Evolutionary conservation across 768 basidiomycete genomes (phyloP).

Genomic region (Artomyces pyxidatus): DNA sequence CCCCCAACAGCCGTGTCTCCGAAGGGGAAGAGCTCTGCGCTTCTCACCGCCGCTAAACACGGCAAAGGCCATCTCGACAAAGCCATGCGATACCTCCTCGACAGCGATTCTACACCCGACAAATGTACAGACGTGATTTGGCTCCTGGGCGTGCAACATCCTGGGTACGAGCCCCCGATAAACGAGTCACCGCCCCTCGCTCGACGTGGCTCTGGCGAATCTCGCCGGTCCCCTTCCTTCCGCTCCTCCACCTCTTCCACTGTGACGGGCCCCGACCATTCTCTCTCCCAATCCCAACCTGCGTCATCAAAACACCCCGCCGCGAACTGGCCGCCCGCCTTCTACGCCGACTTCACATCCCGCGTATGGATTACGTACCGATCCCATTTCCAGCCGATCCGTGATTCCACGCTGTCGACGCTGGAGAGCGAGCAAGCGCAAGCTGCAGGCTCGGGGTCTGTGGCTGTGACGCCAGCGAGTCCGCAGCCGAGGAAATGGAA

Average conservation of each 20-base stretch:
- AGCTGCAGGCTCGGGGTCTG: constrained; percentile 5
- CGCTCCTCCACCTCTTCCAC: constrained; percentile 40
- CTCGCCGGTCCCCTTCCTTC: constrained; percentile 35
- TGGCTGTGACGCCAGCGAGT: constrained; percentile 20
- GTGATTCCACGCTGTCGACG: constrained; percentile 44
- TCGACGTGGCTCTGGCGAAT: constrained; percentile 34
- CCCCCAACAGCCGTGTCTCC: constrained; percentile 28
- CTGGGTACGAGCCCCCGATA: constrained; percentile 52
- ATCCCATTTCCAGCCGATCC: constrained; percentile 75
- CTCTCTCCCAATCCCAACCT: constrained; percentile 30
- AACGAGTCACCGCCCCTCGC: constrained; percentile 17
- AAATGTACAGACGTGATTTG: constrained; percentile 79
- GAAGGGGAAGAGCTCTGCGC: constrained; percentile 38
- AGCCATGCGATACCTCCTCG: constrained; percentile 84
- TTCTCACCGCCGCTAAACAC: constrained; percentile 63
- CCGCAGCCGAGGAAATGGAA: constrained; percentile 50
- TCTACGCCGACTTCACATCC: constrained; percentile 85
- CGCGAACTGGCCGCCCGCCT: constrained; percentile 61
- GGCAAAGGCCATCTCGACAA: constrained; percentile 74
- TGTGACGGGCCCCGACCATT: constrained; percentile 24
- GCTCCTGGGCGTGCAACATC: constrained; percentile 79
- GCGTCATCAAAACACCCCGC: constrained; percentile 20
- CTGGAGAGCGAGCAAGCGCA: constrained; percentile 29
- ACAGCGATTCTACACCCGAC: constrained; percentile 82
- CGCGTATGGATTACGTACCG: constrained; percentile 91